A percentile compares a stretch with the other conserved stretches of the same genome.
These are phyloP conservation scores for Pycnococcus provasolii DNA, from an alignment of 139 green algal species.

Conservation along the genomic window DNA sequence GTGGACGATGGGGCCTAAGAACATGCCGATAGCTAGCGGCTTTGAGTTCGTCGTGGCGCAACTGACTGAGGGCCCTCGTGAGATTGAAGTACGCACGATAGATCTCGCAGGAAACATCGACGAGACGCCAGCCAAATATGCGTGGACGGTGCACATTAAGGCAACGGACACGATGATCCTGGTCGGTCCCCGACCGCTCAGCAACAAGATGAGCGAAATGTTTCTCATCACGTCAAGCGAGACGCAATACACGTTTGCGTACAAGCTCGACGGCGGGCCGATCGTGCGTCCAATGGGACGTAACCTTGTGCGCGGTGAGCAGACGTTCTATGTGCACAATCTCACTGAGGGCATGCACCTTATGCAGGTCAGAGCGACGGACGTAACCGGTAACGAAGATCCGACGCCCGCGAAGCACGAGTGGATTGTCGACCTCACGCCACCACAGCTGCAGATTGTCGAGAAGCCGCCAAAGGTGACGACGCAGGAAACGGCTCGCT, in stretches of 20 bases:
- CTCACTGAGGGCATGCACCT: background rate
- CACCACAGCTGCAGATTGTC: background rate
- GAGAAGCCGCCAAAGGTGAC: background rate
- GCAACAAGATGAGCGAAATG: background rate
- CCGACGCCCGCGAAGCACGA: background rate
- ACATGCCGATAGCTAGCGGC: background rate
- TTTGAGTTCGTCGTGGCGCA: background rate
- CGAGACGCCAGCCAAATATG: background rate
- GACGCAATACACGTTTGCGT: background rate
- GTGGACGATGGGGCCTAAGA: background rate
- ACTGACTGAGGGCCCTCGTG: background rate
- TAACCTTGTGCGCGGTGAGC: background rate
- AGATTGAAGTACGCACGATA: background rate
- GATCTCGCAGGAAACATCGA: background rate
- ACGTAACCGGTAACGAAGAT: background rate
- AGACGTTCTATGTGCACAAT: background rate
- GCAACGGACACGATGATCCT: background rate
- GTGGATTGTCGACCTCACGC: background rate
- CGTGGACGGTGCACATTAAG: conserved; percentile 1
- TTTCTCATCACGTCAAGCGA: background rate
- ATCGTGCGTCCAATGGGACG: background rate
- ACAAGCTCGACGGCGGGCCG: background rate
- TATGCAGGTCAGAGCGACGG: background rate
- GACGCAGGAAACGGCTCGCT: background rate
- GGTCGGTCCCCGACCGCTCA: background rate